Evolutionary conservation across 306 rosid genomes (phyloP).

Genomic region (Clitoria ternatea): DNA sequence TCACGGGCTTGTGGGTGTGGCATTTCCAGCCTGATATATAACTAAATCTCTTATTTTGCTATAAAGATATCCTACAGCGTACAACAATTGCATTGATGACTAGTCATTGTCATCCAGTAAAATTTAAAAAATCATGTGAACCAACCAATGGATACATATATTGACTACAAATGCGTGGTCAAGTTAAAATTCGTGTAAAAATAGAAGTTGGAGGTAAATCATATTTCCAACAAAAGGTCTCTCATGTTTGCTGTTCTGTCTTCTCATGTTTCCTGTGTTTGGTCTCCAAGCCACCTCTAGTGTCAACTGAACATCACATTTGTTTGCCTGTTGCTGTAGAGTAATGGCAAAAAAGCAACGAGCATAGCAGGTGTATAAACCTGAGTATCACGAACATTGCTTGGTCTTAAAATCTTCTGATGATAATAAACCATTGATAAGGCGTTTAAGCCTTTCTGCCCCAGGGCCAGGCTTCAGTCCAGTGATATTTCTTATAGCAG

Average conservation of each 20-base stretch:
- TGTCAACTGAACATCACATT: slow-evolving; percentile 6
- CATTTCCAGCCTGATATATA: background rate
- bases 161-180: slow-evolving; percentile 29
- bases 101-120: slow-evolving; percentile 22
- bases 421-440: slow-evolving; percentile 40
- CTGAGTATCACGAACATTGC: slow-evolving; percentile 36
- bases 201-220: slow-evolving; percentile 22
- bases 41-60: slow-evolving; percentile 4
- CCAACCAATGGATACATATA: slow-evolving; percentile 36
- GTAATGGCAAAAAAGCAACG: slow-evolving; percentile 17
- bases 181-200: slow-evolving; percentile 38
- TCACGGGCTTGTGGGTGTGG: background rate
- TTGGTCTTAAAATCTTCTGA: slow-evolving; percentile 33
- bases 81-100: slow-evolving; percentile 12
- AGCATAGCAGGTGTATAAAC: background rate
- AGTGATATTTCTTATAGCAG: slow-evolving; percentile 33
- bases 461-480: slow-evolving; percentile 46
- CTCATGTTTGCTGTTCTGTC: slow-evolving; percentile 23
- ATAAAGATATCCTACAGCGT: slow-evolving; percentile 1
- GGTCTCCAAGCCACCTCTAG: slow-evolving; percentile 26
- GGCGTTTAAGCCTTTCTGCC: slow-evolving; percentile 39
- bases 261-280: slow-evolving; percentile 29
- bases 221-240: slow-evolving; percentile 18
- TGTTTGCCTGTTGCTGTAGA: slow-evolving; percentile 18
- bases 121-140: slow-evolving; percentile 24